Conservation (phyloP, 305 asterid genomes). For the Ilex paraguariensis region DNA sequence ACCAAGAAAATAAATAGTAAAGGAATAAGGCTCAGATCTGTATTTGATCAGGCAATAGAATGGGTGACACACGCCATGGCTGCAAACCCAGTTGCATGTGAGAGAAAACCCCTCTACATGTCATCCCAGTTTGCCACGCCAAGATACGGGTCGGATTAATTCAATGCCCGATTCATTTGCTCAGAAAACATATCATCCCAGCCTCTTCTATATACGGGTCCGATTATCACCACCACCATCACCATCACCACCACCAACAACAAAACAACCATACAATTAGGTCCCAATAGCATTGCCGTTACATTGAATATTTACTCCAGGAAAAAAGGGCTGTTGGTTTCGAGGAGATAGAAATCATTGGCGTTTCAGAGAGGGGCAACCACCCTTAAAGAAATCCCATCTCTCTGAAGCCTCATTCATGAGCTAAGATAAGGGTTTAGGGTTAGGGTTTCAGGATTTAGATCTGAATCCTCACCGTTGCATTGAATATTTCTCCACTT, state of each 20-base stretch:
- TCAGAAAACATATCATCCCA: background rate
- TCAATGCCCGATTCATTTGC: background rate
- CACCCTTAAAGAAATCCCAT: background rate
- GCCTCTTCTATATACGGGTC: background rate
- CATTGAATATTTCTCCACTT: too few species aligned
- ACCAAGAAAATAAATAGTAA: too few species aligned
- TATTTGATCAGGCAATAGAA: background rate
- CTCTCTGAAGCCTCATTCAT: background rate
- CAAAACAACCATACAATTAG: too few species aligned
- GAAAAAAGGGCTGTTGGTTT: background rate
- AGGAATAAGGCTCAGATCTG: background rate
- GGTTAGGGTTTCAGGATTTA: too few species aligned
- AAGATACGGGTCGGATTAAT: background rate
- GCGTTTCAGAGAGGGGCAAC: background rate
- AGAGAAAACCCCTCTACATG: background rate
- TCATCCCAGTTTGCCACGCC: background rate
- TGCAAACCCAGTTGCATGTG: background rate
- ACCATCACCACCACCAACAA: background rate
- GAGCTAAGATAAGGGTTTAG: too few species aligned
- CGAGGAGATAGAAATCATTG: background rate
- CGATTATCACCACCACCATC: background rate
- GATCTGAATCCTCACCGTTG: too few species aligned
- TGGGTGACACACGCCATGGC: background rate
- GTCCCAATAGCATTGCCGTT: too few species aligned
- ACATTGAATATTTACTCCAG: too few species aligned